Evolutionary conservation across 164 flowering plant genomes (phyloP), one percentile per base, ranked within the genome.

Genomic region (Santalum album): DNA sequence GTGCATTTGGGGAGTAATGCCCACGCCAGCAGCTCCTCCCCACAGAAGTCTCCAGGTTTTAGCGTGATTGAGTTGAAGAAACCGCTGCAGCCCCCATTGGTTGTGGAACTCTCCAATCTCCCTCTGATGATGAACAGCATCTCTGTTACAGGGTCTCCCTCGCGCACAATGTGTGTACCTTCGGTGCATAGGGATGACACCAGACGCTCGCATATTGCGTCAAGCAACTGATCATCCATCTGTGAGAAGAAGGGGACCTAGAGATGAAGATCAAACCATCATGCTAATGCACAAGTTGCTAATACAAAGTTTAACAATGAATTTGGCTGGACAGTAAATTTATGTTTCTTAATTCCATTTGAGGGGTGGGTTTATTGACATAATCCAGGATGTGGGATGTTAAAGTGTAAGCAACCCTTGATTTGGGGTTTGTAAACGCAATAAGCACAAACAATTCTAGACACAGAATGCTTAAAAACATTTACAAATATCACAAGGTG

Each of bases 161-260:
- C 97, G 19, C 95, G 87, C 18, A 89, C 95, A 49, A 85, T 78
- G 59, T 82, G 87, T 18, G 95, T 83, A 34, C 76, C 85, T 64
- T 82, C 77, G 0, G 96, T 92, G 79, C 90, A 72, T 39, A 92
- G 63, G 58, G 90, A 83, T 15, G 99, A 85, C 15, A 75, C 83
- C 1, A 92, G 70, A 20, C 91, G 86, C 72, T 87, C 97, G 56
- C 99, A 92, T 69, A 92, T 92, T 21, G 96, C 99, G 64, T 92
- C 95, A 32, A 89, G 91, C 49, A 91, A 79, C 62, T 84, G 98
- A 71, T 84, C 94, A 65, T 91, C 98, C 98, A 91, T 91, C 65
- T 84, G 87, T 0, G 95, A 84, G 80, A 88, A 91, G 60, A 91
- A 84, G 1, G 95, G 94, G 15, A 91, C 98, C 98, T 89, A 79